phyloP scores from a whole-genome alignment of 2,329 filamentous ascomycete species.

The Xylaria hypoxylon region DNA sequence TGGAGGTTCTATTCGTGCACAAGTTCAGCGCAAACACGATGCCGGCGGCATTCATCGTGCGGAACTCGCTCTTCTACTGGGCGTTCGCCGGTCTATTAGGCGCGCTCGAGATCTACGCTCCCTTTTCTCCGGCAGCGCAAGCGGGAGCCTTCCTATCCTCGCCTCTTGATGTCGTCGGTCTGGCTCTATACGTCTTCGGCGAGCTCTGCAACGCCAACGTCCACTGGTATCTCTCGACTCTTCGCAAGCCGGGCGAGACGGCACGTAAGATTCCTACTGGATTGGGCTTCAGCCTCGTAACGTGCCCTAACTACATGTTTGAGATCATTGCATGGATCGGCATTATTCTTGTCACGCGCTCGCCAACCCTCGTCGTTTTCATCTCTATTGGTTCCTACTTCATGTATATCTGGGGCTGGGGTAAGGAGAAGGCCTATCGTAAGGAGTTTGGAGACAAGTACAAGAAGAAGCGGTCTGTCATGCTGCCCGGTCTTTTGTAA shows the following conservation, averaged over 20 bases:
- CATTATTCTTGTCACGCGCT: slow-evolving; percentile 81
- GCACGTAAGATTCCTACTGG: slow-evolving; percentile 90
- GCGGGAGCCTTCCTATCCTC: slow-evolving; percentile 53
- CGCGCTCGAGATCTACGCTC: slow-evolving; percentile 86
- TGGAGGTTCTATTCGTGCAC: slow-evolving; percentile 94
- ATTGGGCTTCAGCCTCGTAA: slow-evolving; percentile 86
- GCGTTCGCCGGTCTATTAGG: slow-evolving; percentile 81
- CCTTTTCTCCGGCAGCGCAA: slow-evolving; percentile 74
- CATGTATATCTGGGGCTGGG: slow-evolving; percentile 89
- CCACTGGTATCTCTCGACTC: slow-evolving; percentile 80
- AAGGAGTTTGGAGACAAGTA: slow-evolving; percentile 93
- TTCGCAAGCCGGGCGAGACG: slow-evolving; percentile 82
- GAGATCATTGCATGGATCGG: slow-evolving; percentile 90
- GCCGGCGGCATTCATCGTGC: slow-evolving; percentile 90
- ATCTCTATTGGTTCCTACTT: slow-evolving; percentile 76
- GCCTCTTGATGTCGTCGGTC: slow-evolving; percentile 71
- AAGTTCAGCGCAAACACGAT: slow-evolving; percentile 96
- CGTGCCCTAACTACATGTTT: slow-evolving; percentile 97
- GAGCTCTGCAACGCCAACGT: slow-evolving; percentile 84
- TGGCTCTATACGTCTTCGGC: slow-evolving; percentile 79
- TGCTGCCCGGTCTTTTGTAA: slow-evolving; percentile 83
- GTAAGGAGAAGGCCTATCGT: slow-evolving; percentile 91
- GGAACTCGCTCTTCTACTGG: slow-evolving; percentile 98
- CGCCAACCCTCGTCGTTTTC: slow-evolving; percentile 82
- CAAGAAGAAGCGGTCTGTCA: slow-evolving; percentile 89